Evolutionary conservation across 1,139 yeast species (phyloP), one percentile per base, ranked within the genome.

Genomic region (Diutina ranongensis): DNA sequence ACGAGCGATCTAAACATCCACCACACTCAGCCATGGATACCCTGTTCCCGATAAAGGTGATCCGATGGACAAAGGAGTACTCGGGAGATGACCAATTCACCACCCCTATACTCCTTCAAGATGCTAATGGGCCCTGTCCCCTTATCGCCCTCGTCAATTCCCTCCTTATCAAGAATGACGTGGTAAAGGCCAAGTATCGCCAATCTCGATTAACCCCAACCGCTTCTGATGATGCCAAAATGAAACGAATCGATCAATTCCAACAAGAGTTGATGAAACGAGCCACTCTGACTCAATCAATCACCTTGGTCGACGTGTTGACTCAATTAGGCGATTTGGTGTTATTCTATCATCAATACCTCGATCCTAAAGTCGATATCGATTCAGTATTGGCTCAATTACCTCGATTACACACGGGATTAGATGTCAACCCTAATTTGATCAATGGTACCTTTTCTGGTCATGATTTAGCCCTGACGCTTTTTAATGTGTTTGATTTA

Each of bases 91-190:
- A 38, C 20, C 42, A 25, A 12, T 38, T 22, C n/a, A 25, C 33
- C 20, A 67, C 77, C 21, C 79, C 76, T n/a, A 77, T 88, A 34
- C 63, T 89, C n/a, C 63, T 86, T 18, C 97, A 89, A 61, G 85
- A 85, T 51, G 70, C 63, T 44, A 86, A 88, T 55, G 97, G 96
- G 0, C 95, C 96, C 0, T 88, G 96, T 57, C 95, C 96, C 1
- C 62, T 89, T 40, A 74, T 88, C n/a, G 89, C 96, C 0, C 64
- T 89, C 40, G 72, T 80, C 45, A 89, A 89, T 58, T 76, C 88
- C 0, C 58, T 87, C 27, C 52, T 80, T n/a, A 56, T 80, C 25
- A 63, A 75, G 2, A 66, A 71, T 35, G 76, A 72, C 46, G 49
- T 67, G 13, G 57, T 53, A 12, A 52, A 59, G 3, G 18, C n/a